phyloP scores from a whole-genome alignment of 192 early-diverging fungal species.

The Umbelopsis ramanniana region DNA sequence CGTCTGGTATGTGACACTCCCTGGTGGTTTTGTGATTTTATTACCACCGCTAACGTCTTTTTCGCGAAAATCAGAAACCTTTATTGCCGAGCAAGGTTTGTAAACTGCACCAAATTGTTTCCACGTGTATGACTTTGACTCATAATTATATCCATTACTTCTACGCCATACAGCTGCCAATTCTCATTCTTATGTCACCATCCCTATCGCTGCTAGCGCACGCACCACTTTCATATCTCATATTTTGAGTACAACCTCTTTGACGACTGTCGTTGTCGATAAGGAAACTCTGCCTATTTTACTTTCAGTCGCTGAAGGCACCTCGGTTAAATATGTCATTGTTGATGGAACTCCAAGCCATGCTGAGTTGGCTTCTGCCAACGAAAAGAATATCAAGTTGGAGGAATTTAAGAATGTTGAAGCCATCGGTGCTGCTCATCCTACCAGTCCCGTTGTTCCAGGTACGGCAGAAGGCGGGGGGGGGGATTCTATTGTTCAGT shows the following conservation, averaged over 20 bases:
- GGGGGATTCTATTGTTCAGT: too few species aligned
- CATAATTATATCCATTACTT: background rate
- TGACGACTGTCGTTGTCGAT: background rate
- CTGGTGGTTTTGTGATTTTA: background rate
- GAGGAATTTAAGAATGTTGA: conserved; percentile 28
- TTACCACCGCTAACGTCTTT: background rate
- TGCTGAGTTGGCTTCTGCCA: conserved; percentile 14
- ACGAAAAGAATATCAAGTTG: conserved; percentile 22
- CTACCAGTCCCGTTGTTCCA: conserved; percentile 25
- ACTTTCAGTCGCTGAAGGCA: conserved; percentile 10
- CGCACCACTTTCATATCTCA: conserved; percentile 31
- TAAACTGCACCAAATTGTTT: too few species aligned
- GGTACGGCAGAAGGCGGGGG: conserved; percentile 26
- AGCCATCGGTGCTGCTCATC: background rate
- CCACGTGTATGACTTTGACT: background rate
- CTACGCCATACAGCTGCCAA: background rate
- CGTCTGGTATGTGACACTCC: conserved; percentile 41
- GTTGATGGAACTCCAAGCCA: conserved; percentile 23
- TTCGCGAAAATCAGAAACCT: background rate
- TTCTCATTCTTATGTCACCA: conserved; percentile 25
- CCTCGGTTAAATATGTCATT: conserved; percentile 30
- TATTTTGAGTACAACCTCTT: conserved; percentile 3
- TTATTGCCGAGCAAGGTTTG: conserved; percentile 18
- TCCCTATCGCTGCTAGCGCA: conserved; percentile 33
- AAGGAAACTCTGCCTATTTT: conserved; percentile 1